Evolutionary conservation across 352 stramenopile species (phyloP), one percentile per base, ranked within the genome.

Genomic region (Pythium aphanidermatum): DNA sequence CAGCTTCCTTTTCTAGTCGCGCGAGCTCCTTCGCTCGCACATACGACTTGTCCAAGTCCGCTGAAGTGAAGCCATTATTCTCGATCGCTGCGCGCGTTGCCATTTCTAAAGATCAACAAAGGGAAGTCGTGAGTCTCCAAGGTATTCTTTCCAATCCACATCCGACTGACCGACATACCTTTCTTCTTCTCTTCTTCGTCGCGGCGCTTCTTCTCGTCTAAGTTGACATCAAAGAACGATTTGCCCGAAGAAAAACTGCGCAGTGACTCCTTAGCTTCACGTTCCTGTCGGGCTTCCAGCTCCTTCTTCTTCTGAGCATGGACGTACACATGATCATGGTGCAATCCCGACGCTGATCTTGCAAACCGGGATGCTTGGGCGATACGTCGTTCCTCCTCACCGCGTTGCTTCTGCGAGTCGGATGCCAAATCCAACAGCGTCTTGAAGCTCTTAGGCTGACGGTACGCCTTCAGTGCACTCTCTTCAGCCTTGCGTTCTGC

Each of bases 191-290:
- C 53, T 34, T 83, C 70, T 12, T 62, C 58, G 25, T 86, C 67
- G 14, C 68, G 31, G 0, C 68, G 67, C 29, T 71, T 82, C 56
- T 78, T 83, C 53, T 83, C 69, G 9, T 84, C 69, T 0, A 80
- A 31, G 21, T 81, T 73, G 44, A 80, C 71, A 21, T 84, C 74
- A 14, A 81, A 66, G 47, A 60, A 79, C 11, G 67, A 73, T 46
- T 84, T 86, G 1, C 65, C 71, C 9, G 58, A 59, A 8, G 60
- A 58, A 29, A 66, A 70, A 6, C 52, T 46, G 2, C 51, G 43
- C 20, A 70, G 38, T 10, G 52, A 63, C 19, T 65, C 58, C 26
- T 66, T 65, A 7, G 60, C 60, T 37, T 63, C 52, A 6, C 52
- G 44, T 33, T 60, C 52, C 10, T 41, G 19, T 19, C 39, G 42